Evolutionary conservation across 805 yeast genomes (phyloP), one percentile per base, ranked within the genome.

Genomic region (Grigorovia transvaalensis): DNA sequence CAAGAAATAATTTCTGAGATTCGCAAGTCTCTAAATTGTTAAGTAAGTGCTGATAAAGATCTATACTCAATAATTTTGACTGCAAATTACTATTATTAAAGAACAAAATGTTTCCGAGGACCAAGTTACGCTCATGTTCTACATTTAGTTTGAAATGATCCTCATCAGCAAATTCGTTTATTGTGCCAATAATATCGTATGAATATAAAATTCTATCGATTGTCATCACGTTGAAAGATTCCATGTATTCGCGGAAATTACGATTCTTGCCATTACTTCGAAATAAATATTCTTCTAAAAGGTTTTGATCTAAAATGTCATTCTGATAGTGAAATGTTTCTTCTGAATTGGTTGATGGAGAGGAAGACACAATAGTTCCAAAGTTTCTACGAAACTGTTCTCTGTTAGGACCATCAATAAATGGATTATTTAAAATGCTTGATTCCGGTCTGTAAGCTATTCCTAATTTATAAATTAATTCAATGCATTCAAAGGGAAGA

Each of bases 31-130:
- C 56, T 7, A 64, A 38, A n/a, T 48, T 45, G 20, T 51, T 45
- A 2, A 65, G 38, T 9, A 64, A 50, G 38, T 53, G 41, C 11
- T 55, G 41, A 19, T 56, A 50, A 43, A 58, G 56, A 45, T 61
- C 51, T 7, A 59, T 48, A 1, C 64, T 51, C 9, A 53, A 54
- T 44, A 64, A 57, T 30, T 51, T 53, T 1, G 65, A 42, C 4
- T 57, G 11, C 11, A 63, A 41, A 42, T 52, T 50, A 1, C 64
- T 50, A 4, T 51, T 48, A 44, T 53, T 53, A 41, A 53, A 63
- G 38, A 50, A 59, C 45, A 54, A 55, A 40, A 59, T 52, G 33
- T 58, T 62, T 0, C 63, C 65, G 18, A 44, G 19, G 23, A 40
- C 19, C 7, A 50, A 12, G 12, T 33, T 27, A 5, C 40, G 6